Evolutionary conservation across 2,329 filamentous ascomycete genomes (phyloP), one percentile per base, ranked within the genome.

Genomic region (Xylaria sp.): DNA sequence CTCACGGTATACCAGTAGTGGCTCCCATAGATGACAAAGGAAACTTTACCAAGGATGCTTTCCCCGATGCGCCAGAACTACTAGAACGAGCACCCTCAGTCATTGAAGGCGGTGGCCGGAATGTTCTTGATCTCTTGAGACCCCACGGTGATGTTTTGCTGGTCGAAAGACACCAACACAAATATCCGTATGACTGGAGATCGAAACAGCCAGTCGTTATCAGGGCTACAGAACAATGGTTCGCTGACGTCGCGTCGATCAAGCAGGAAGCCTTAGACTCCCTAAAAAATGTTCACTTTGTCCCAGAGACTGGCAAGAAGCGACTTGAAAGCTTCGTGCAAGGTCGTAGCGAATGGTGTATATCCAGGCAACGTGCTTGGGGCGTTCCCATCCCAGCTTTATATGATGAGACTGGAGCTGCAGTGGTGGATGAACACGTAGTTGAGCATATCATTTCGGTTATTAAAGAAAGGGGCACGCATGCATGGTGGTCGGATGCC

Each of bases 131-230:
- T 1, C 84, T 96, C 60, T 84, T 98, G 2, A 82, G 85, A 67
- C 63, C 73, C 3, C 58, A 74, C 31, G 83, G 86, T 0, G 83
- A 89, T 69, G 87, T 98, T 3, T 82, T 98, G 50, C 86, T 87
- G 48, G 87, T 87, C 3, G 91, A 97, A 74, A 85, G 85, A 66
- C 91, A 95, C 78, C 86, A 86, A 62, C 96, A 99, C 84, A 98
- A 97, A 80, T 98, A 98, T 78, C 96, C 96, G 0, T 97, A 98
- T 74, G 96, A 99, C 81, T 99, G 96, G 96, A 88, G 96, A 63
- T 97, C 95, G 0, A 99, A 98, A 81, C 87, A 92, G 73, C 96
- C 96, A 0, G 91, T 99, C 59, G 94, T 99, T 69, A 89, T 97
- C 41, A 86, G 96, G 73, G 95, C 96, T 3, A 99, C 97, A 0